A percentile compares a stretch with the other conserved stretches of the same genome.
Conservation (phyloP, 2,329 filamentous ascomycete genomes). For the Chrysoporthe deuterocubensis region DNA sequence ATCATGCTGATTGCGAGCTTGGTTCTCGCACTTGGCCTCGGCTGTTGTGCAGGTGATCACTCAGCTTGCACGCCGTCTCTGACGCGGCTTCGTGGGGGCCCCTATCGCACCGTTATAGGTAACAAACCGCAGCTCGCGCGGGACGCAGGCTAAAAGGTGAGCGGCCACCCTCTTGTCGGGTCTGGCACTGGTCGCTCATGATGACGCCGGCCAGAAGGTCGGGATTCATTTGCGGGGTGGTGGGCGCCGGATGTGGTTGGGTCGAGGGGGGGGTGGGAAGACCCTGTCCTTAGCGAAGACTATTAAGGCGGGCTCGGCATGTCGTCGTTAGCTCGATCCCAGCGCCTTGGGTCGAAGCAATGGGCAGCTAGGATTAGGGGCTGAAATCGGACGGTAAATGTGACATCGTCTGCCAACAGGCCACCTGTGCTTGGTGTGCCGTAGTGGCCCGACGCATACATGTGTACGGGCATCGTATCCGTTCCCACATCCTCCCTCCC, state of each 20-base stretch:
- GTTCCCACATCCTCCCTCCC: neutral
- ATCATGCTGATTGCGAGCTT: neutral
- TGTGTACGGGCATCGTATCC: neutral
- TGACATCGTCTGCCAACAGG: conserved; percentile 4
- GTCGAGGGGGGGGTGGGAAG: neutral
- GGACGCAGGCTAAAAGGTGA: neutral
- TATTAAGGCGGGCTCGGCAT: conserved; percentile 31
- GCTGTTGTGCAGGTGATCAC: neutral
- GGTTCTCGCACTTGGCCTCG: neutral
- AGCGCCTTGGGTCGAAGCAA: conserved; percentile 29
- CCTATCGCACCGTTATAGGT: too few species aligned
- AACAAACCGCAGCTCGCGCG: neutral
- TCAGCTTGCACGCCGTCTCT: neutral
- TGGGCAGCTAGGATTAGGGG: conserved; percentile 21
- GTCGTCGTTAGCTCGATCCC: conserved; percentile 31
- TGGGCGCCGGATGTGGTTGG: conserved; percentile 19
- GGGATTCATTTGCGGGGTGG: conserved; percentile 16
- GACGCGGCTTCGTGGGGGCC: neutral
- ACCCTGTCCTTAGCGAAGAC: conserved; percentile 12
- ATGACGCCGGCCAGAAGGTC: conserved; percentile 7
- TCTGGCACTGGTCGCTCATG: conserved; percentile 1
- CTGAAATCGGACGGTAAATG: conserved; percentile 13
- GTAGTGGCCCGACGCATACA: conserved; percentile 13
- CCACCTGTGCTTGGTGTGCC: conserved; percentile 12
- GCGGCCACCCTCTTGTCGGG: neutral